Evolutionary conservation across 108 stramenopile species (phyloP).

Genomic region (Nitzschia inconspicua): DNA sequence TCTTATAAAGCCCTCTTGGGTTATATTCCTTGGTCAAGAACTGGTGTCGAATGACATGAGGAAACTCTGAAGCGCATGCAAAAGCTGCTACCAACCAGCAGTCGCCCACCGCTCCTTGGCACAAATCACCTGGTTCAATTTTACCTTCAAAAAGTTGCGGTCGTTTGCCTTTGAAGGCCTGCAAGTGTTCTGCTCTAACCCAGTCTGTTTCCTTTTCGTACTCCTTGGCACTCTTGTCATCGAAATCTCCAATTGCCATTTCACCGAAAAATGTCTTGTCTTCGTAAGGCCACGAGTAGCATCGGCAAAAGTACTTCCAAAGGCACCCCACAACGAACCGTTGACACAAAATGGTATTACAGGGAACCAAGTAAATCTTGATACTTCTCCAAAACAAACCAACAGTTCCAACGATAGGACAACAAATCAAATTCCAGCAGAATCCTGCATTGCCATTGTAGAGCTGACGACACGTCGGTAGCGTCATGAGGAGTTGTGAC

Average conservation of each 20-base stretch:
- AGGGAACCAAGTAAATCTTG: slow-evolving; percentile 29
- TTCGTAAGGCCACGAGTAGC: slow-evolving; percentile 33
- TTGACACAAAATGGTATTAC: slow-evolving; percentile 28
- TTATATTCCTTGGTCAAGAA: slow-evolving; percentile 28
- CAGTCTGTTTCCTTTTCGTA: slow-evolving; percentile 31
- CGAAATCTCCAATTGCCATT: slow-evolving; percentile 29
- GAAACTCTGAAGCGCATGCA: slow-evolving; percentile 77
- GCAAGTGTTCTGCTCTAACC: slow-evolving; percentile 32
- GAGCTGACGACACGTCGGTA: slow-evolving; percentile 8
- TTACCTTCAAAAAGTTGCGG: slow-evolving; percentile 48
- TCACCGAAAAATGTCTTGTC: slow-evolving; percentile 41
- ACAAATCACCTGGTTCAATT: slow-evolving; percentile 58
- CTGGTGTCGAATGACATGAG: slow-evolving; percentile 54
- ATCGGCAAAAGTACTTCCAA: slow-evolving; percentile 35
- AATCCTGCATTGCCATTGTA: slow-evolving; percentile 16
- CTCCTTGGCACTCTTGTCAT: slow-evolving; percentile 1
- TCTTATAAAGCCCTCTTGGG: slow-evolving; percentile 12
- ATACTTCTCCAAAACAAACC: slow-evolving; percentile 34
- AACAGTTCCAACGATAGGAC: slow-evolving; percentile 33
- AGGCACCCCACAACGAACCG: slow-evolving; percentile 23
- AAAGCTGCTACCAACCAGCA: slow-evolving; percentile 89
- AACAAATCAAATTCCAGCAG: slow-evolving; percentile 32
- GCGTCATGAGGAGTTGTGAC: too few relatives aligned
- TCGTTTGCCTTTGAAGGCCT: slow-evolving; percentile 28
- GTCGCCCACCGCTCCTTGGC: slow-evolving; percentile 81